Base-by-base conservation (phyloP, 164 flowering plant species). In the Akebia trifoliata region DNA sequence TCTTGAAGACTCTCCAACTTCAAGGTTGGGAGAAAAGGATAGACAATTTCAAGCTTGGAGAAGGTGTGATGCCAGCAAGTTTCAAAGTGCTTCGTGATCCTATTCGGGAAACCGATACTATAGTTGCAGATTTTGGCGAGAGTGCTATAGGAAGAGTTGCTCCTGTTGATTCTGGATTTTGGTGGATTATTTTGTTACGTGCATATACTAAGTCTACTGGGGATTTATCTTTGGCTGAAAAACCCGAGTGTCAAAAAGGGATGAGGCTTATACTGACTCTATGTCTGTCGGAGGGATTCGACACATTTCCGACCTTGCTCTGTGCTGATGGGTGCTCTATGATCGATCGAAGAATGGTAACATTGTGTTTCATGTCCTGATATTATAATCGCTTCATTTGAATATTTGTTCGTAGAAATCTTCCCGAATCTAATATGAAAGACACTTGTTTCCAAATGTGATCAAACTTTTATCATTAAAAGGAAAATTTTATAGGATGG, bases 71-170 rank as follows among this genome's bases (percentile, higher is more conserved):
- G 69, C 69, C 69, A 6, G 69, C 69, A 0, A 66, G 69, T 49
- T 66, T 66, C 39, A 66, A 65, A 59, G 69, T 66, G 12, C 69
- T 66, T 31, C 64, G 60, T 54, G 64, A 66, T 60, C 56, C 64
- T 25, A 30, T 17, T n/a, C 45, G 69, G 39, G 54, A 60, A 54
- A 36, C 56, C 0, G 69, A 66, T 31, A 54, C 64, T 31, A 3
- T 66, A 18, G 34, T 66, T 47, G 69, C 69, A 32, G 69, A 66
- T 31, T 66, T 66, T 38, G 69, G 69, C 21, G 69, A 66, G 69
- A 66, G 69, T 40, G 69, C 69, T n/a, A 66, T 66, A 25, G 69
- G 69, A 21, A 66, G 69, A 54, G 69, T 66, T 47, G 69, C 69
- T 38, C 69, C 69, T n/a, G 69, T 66, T 31, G 69, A 66, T 28